Percentiles rank a stretch among this genome's conserved stretches.
Evolutionary conservation across 805 yeast genomes (phyloP).

Genomic region (Ogataea henricii): DNA sequence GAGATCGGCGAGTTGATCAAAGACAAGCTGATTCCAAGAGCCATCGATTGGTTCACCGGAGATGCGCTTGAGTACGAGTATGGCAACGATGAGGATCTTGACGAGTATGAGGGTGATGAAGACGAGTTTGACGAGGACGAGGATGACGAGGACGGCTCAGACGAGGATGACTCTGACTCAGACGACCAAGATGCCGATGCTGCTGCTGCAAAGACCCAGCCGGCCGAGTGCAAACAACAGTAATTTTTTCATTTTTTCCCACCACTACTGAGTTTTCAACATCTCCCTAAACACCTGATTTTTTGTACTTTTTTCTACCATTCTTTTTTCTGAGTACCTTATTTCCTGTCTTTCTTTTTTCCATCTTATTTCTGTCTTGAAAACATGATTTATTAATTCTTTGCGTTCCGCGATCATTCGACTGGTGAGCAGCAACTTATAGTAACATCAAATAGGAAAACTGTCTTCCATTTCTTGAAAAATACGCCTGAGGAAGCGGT

Average conservation of each 20-base stretch:
- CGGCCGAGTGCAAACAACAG: conserved; percentile 79
- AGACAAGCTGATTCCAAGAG: conserved; percentile 94
- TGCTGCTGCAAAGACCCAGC: conserved; percentile 52
- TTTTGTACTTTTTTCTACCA: neutral
- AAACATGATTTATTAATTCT: neutral
- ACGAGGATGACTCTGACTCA: conserved; percentile 47
- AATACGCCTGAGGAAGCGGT: neutral
- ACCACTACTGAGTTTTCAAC: neutral
- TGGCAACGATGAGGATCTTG: conserved; percentile 54
- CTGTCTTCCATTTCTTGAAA: conserved; percentile 8
- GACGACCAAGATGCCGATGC: conserved; percentile 38
- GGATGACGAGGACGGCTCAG: conserved; percentile 61
- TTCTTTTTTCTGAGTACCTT: neutral
- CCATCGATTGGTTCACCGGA: conserved; percentile 98
- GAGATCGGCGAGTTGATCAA: conserved; percentile 95
- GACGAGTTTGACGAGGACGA: conserved; percentile 64
- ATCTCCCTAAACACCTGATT: neutral
- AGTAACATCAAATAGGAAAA: neutral
- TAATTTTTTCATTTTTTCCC: conserved; percentile 26
- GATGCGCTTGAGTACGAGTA: conserved; percentile 83
- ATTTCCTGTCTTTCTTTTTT: neutral
- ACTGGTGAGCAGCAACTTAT: too few relatives aligned
- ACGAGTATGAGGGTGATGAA: conserved; percentile 59
- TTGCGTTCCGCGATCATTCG: neutral
- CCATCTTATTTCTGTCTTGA: neutral